phyloP scores from a whole-genome alignment of 257 asterid species.

The Nicotiana obtusifolia region DNA sequence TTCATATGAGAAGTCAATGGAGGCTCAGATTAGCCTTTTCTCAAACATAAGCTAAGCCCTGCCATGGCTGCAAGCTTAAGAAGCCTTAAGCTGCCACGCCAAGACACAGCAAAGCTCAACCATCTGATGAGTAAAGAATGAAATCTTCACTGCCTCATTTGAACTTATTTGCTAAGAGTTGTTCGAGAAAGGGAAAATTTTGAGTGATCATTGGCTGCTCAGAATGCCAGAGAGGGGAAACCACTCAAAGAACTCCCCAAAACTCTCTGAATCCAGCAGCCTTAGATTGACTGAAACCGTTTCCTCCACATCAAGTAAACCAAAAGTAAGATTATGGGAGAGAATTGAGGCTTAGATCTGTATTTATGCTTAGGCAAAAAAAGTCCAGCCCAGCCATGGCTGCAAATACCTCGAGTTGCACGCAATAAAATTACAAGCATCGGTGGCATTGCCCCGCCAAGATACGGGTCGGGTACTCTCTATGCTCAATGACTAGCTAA shows the following conservation, averaged over 20 bases:
- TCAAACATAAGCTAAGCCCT: too few relatives aligned
- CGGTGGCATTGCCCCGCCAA: background rate
- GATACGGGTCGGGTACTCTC: background rate
- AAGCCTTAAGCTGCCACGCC: background rate
- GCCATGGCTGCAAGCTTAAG: too few relatives aligned
- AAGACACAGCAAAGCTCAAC: background rate
- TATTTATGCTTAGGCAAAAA: background rate
- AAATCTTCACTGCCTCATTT: background rate
- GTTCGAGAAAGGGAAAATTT: background rate
- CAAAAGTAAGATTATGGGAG: too few relatives aligned
- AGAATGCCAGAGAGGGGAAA: background rate
- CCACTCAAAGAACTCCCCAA: background rate
- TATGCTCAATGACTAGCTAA: background rate
- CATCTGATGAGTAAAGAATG: background rate
- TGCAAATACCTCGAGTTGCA: background rate
- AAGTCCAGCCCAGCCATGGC: background rate
- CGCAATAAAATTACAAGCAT: background rate
- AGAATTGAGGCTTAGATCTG: too few relatives aligned
- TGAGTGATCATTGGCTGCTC: background rate
- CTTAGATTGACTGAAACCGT: background rate
- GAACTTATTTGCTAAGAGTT: background rate
- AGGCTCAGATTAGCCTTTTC: background rate
- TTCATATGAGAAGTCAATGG: background rate
- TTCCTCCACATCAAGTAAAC: too few relatives aligned
- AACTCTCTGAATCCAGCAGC: background rate